These are phyloP conservation scores for Quercus aquifolioides DNA, from an alignment of 306 rosid genomes.

Conservation along the genomic window DNA sequence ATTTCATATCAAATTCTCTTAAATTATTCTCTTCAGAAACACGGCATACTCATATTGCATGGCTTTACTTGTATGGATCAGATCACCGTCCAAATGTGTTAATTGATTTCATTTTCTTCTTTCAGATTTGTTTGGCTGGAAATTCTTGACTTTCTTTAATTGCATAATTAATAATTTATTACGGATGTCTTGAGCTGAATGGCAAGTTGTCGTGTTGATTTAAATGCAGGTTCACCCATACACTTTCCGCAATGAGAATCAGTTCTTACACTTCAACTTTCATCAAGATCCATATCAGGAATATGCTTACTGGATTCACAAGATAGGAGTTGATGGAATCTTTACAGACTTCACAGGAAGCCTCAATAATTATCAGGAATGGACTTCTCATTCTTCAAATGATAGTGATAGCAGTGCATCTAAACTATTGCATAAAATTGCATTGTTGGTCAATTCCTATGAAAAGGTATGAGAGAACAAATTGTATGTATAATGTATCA, in stretches of 20 bases:
- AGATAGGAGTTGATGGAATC: slow-evolving; percentile 79
- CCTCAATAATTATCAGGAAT: slow-evolving; percentile 66
- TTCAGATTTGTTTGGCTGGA: neutral
- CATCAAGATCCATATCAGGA: slow-evolving; percentile 75
- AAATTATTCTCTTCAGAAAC: neutral
- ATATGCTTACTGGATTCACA: slow-evolving; percentile 72
- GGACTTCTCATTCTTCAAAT: slow-evolving; percentile 34
- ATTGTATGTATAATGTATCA: neutral
- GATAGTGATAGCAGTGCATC: slow-evolving; percentile 36
- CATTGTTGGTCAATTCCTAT: slow-evolving; percentile 38
- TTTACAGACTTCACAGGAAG: slow-evolving; percentile 93
- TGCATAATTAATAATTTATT: neutral
- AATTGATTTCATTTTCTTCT: slow-evolving; percentile 1
- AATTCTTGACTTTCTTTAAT: neutral
- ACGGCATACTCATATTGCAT: neutral
- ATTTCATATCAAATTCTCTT: neutral
- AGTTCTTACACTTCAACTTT: slow-evolving; percentile 54
- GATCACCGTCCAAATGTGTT: neutral
- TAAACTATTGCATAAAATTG: slow-evolving; percentile 58
- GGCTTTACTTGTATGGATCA: neutral
- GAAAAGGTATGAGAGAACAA: slow-evolving; percentile 8
- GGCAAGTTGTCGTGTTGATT: neutral
- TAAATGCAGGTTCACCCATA: slow-evolving; percentile 85
- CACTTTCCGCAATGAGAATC: slow-evolving; percentile 71
- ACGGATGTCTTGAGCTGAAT: neutral